phyloP scores from a whole-genome alignment of 331 rosid genomes.

The Rhamnella rubrinervis region DNA sequence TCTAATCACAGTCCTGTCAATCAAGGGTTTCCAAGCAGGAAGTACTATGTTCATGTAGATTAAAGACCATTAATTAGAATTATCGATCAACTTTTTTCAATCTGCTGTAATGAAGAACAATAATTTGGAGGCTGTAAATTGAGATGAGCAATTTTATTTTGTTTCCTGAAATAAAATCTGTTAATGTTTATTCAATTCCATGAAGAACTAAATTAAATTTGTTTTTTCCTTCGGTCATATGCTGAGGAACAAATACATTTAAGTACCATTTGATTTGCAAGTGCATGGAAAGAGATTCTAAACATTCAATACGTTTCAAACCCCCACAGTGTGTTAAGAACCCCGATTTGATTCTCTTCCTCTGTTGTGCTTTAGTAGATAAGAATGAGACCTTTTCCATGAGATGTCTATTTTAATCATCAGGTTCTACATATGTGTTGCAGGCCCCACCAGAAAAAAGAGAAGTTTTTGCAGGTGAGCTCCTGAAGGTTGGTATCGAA shows the following conservation, averaged over 20 bases:
- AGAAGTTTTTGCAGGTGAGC: conserved; percentile 47
- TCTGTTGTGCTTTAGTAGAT: background rate
- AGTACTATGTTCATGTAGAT: too few relatives aligned
- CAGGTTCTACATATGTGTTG: conserved; percentile 14
- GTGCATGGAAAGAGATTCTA: background rate
- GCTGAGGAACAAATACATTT: background rate
- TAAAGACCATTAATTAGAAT: too few relatives aligned
- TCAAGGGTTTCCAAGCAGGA: too few relatives aligned
- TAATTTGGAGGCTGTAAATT: too few relatives aligned
- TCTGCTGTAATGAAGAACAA: too few relatives aligned
- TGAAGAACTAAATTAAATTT: background rate
- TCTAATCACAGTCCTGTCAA: too few relatives aligned
- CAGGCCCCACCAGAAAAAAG: conserved; percentile 75
- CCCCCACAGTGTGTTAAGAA: background rate
- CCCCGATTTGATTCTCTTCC: background rate
- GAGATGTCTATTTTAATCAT: conserved; percentile 2
- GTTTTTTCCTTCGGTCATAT: background rate
- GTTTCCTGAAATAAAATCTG: background rate
- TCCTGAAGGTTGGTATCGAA: conserved; percentile 60
- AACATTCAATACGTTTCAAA: background rate
- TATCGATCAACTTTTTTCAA: too few relatives aligned
- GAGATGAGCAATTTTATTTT: too few relatives aligned
- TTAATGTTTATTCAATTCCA: background rate
- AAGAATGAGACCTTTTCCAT: background rate
- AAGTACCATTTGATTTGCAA: background rate